Base-by-base conservation (phyloP, 768 basidiomycete genomes). In the Auricularia sp. region DNA sequence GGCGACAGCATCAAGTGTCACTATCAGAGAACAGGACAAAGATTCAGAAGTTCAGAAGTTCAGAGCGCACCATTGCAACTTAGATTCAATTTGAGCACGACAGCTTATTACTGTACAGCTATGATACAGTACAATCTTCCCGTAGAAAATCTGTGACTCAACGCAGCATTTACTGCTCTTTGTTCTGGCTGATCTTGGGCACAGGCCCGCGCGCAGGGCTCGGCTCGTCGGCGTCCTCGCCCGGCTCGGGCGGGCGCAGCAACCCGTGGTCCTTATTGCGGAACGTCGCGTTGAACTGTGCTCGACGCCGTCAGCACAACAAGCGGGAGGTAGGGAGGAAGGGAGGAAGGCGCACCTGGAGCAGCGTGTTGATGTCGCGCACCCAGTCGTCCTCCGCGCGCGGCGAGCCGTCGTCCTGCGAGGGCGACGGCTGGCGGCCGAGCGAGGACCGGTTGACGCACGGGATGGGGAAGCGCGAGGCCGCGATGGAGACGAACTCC, bases 311-410 rank as follows among this genome's bases (percentile, higher is more conserved):
- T 42, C 39, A 42, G 13, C 39, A 42, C 39, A 42, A 42, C 39
- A 42, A 7, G 39, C 39, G 29, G 29, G 29, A 29, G 29, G 29
- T 29, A 29, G 29, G 29, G 29, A 29, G 29, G 29, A 29, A 29
- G 29, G 39, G 39, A 42, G 75, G 7, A 7, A 14, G 39, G 13
- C 39, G 39, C 8, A 42, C 39, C 39, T 95, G 93, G 64, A 97
- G 77, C 65, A 97, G 76, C 69, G 93, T 94, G 74, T 96, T 96
- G 75, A 97, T 97, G 72, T 97, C 94, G 64, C 91, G 82, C n/a
- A 95, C 93, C 94, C 94, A 97, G 70, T 94, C 93, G 71, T 93
- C 91, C 70, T 92, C 90, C 71, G 89, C 90, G 11, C 90, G 88
- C 34, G 86, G 70, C 75, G 29, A 67, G 64, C 37, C 71, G 62